Percentiles rank a stretch among this genome's conserved stretches.
Conservation (phyloP, 495 filamentous ascomycete genomes). For the Aspergillus leporis region DNA sequence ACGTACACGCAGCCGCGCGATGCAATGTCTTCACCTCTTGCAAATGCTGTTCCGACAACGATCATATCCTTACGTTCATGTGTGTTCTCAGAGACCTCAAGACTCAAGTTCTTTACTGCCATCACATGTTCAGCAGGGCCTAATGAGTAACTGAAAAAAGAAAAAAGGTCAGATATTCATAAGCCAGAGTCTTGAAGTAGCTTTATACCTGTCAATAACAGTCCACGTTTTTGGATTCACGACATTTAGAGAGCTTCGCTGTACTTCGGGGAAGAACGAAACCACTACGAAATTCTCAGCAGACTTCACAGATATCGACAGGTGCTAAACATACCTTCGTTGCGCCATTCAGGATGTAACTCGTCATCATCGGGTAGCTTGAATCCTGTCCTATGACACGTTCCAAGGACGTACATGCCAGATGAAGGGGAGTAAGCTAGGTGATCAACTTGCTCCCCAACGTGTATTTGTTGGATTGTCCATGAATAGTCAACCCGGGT, state of each 20-base stretch:
- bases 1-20: conserved; percentile 85
- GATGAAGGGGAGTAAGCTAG: conserved; percentile 74
- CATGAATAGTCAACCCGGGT: conserved; percentile 71
- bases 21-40: conserved; percentile 85
- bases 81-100: conserved; percentile 88
- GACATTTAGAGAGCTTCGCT: conserved; percentile 69
- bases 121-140: conserved; percentile 74
- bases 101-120: conserved; percentile 76
- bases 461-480: conserved; percentile 63
- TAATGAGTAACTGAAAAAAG: conserved; percentile 45
- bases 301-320: neutral
- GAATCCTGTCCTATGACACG: conserved; percentile 65
- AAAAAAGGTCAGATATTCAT: conserved; percentile 7
- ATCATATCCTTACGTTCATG: conserved; percentile 80
- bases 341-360: conserved; percentile 74
- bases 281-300: conserved; percentile 38
- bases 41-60: conserved; percentile 79
- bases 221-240: conserved; percentile 73
- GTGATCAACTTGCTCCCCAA: conserved; percentile 70
- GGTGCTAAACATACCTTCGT: conserved; percentile 53
- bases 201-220: conserved; percentile 68
- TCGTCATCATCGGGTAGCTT: conserved; percentile 83
- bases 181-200: neutral
- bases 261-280: conserved; percentile 64
- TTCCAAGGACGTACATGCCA: conserved; percentile 74